Percentiles rank a stretch among this genome's conserved stretches.
Evolutionary conservation across 345 rosid species (phyloP).

Genomic region (Lepidium didymum): DNA sequence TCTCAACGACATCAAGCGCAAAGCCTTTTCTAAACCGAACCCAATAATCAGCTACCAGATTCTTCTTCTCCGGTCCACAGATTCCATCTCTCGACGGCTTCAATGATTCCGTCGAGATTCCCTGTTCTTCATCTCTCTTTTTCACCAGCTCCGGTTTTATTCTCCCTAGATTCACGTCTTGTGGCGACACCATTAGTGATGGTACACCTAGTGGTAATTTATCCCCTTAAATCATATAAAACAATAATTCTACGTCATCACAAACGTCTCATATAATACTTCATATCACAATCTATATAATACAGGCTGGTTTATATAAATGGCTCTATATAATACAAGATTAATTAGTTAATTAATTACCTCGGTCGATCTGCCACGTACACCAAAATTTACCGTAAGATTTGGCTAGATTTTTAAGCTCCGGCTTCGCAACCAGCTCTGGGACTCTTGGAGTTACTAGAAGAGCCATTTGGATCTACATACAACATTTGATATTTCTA

Average conservation of each 20-base stretch:
- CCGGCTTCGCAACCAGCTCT: conserved; percentile 52
- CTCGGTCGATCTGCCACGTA: conserved; percentile 84
- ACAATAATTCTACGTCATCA: background rate
- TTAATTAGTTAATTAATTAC: no score
- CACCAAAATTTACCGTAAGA: conserved; percentile 89
- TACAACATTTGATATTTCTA: background rate
- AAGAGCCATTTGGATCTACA: conserved; percentile 58
- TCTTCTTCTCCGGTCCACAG: conserved; percentile 53
- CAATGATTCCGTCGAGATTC: conserved; percentile 33
- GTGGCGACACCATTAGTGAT: conserved; percentile 70
- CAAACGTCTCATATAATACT: background rate
- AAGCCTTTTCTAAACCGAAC: conserved; percentile 65
- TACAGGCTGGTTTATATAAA: no score
- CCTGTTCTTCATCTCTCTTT: conserved; percentile 48
- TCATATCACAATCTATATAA: background rate
- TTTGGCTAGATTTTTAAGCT: conserved; percentile 54
- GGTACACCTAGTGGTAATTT: conserved; percentile 58
- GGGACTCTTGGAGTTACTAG: conserved; percentile 67
- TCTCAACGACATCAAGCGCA: conserved; percentile 37
- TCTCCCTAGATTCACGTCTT: conserved; percentile 50
- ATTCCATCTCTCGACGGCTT: conserved; percentile 42
- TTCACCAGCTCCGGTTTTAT: conserved; percentile 38
- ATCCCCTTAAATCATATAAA: conserved; percentile 43
- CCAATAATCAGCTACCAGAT: conserved; percentile 67
- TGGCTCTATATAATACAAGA: no score